Base-by-base conservation (phyloP, 179 eudicot genomes). In the Amaranthus tricolor region DNA sequence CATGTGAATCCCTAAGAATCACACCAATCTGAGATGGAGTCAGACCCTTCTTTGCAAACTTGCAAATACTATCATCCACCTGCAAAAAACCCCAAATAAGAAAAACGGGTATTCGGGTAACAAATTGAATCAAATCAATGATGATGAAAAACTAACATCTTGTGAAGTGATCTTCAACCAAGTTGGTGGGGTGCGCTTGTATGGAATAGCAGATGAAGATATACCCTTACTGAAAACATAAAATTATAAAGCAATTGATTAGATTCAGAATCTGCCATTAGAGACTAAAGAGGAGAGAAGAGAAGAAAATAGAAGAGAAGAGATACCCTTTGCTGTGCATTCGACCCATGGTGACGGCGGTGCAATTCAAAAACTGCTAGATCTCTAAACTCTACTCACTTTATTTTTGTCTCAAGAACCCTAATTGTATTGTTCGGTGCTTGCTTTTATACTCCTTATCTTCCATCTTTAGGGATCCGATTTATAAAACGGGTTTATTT, bases 1-100 rank as follows among this genome's bases (percentile, higher is more conserved):
- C 88, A 43, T 85, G 88, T 52, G 88, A 85, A 55, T 85, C 88
- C 73, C 88, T 75, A 2, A 85, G 73, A 13, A 85, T 82, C 44
- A 85, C 80, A 76, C 86, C 86, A 66, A 83, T 83, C 72, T 83
- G 83, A 2, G 86, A 83, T 0, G 86, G 86, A 0, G 86, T 77
- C 6, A 83, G 81, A 15, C 86, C 86, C 77, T 83, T 83, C 81
- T 83, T 83, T 4, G 86, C 86, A 58, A 83, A 80, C 79, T 83
- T 83, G 74, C 86, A 83, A 31, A 83, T 83, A 74, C 66, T 83
- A 0, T 80, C 86, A 55, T 83, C 86, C 31, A 82, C 85, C 85
- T 82, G 57, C 62, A 44, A 45, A 0, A 17, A 11, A 59, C 24
- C 15, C 40, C 21, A 6, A 19, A 58, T 17, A 8, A 59, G 21